phyloP scores from a whole-genome alignment of 176 grass and related monocot species.

The Cenchrus fungigraminus region DNA sequence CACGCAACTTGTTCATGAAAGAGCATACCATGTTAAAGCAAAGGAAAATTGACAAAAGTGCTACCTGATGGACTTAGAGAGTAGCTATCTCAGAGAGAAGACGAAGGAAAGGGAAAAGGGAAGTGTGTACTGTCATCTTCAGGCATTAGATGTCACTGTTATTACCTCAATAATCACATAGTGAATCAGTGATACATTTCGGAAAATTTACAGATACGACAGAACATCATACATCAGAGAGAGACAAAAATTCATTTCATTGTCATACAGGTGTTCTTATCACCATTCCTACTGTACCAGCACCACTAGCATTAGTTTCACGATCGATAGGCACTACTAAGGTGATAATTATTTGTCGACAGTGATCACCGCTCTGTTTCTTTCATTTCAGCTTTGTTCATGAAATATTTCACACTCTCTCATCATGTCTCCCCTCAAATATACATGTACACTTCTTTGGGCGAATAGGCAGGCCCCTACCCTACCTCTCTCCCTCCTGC shows the following conservation, averaged over 20 bases:
- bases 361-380: neutral
- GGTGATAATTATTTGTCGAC: neutral
- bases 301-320: neutral
- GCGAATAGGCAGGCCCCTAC: neutral
- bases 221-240: neutral
- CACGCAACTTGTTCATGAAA: neutral
- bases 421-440: neutral
- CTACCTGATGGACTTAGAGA: neutral
- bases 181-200: neutral
- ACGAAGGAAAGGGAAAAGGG: neutral
- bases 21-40: neutral
- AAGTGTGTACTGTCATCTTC: constrained; percentile 19
- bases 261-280: neutral
- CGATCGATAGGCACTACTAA: neutral
- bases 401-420: neutral
- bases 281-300: neutral
- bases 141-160: constrained; percentile 4
- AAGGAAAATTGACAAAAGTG: neutral
- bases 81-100: constrained; percentile 7
- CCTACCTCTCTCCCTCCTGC: neutral
- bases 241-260: neutral
- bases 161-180: neutral
- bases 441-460: neutral
- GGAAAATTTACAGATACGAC: neutral
- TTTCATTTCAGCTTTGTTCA: neutral